A percentile compares a stretch with the other conserved stretches of the same genome.
These are phyloP conservation scores for Claviceps fusiformis DNA, from an alignment of 2,329 filamentous ascomycete species.

Conservation along the genomic window DNA sequence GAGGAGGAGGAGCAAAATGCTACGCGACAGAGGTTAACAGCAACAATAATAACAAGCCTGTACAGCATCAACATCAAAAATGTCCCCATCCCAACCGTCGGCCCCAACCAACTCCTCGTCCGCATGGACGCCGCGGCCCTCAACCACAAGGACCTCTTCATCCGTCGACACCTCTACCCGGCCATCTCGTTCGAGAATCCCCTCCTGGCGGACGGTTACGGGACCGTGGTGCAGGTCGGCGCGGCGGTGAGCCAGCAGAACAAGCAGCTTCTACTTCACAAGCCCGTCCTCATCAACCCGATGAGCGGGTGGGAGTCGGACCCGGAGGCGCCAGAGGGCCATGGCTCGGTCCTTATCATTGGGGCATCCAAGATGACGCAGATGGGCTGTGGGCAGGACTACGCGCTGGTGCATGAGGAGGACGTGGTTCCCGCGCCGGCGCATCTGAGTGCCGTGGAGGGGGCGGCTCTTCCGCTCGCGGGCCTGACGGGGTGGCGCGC, in stretches of 20 bases:
- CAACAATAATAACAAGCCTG: background rate
- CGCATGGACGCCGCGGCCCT: constrained; percentile 67
- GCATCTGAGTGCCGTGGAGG: constrained; percentile 61
- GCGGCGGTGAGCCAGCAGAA: constrained; percentile 21
- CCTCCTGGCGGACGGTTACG: constrained; percentile 71
- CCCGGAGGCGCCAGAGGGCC: constrained; percentile 67
- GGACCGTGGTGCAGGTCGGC: constrained; percentile 55
- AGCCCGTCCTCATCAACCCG: constrained; percentile 67
- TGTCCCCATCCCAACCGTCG: constrained; percentile 48
- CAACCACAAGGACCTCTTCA: constrained; percentile 92
- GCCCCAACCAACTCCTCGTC: constrained; percentile 57
- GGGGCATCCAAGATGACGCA: constrained; percentile 51
- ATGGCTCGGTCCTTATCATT: constrained; percentile 42
- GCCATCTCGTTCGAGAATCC: constrained; percentile 67
- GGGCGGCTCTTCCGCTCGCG: constrained; percentile 71
- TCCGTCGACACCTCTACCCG: constrained; percentile 84
- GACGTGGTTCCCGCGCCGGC: constrained; percentile 61
- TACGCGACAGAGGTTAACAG: background rate
- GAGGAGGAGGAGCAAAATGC: background rate
- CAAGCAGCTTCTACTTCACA: constrained; percentile 38
- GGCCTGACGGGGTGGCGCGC: constrained; percentile 85
- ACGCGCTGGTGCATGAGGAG: constrained; percentile 49
- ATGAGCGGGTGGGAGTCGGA: constrained; percentile 62
- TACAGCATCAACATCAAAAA: constrained; percentile 44
- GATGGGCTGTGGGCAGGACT: constrained; percentile 63